phyloP scores from a whole-genome alignment of 2,329 filamentous ascomycete genomes.

The Aspergillus sp. region DNA sequence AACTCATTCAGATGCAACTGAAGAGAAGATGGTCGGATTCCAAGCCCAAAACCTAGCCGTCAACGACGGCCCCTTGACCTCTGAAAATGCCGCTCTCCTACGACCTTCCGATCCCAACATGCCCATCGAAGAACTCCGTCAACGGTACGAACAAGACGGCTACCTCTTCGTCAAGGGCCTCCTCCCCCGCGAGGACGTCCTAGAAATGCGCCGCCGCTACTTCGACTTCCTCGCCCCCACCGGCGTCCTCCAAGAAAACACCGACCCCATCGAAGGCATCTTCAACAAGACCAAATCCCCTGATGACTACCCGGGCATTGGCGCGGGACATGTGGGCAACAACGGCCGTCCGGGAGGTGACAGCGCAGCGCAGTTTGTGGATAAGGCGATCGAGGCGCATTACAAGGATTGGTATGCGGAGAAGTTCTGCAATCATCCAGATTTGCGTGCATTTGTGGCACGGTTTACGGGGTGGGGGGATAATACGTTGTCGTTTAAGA shows the following conservation, averaged over 20 bases:
- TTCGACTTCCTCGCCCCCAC: conserved; percentile 50
- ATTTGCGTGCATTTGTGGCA: conserved; percentile 44
- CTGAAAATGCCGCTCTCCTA: conserved; percentile 39
- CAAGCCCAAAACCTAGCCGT: conserved; percentile 29
- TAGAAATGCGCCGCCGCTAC: conserved; percentile 47
- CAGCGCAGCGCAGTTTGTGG: conserved; percentile 40
- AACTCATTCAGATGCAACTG: background rate
- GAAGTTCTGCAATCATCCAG: conserved; percentile 49
- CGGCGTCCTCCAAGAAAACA: conserved; percentile 50
- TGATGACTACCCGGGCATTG: conserved; percentile 47
- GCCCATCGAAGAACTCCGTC: conserved; percentile 44
- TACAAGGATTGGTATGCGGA: conserved; percentile 48
- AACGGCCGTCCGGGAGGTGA: conserved; percentile 43
- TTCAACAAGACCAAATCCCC: conserved; percentile 42
- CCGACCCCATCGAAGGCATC: conserved; percentile 47
- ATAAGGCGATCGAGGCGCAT: conserved; percentile 50
- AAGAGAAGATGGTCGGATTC: conserved; percentile 15
- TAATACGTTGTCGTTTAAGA: conserved; percentile 39
- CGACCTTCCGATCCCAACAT: conserved; percentile 38
- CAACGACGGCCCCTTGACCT: conserved; percentile 42
- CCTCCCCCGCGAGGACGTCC: conserved; percentile 48
- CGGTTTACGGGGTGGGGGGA: conserved; percentile 50
- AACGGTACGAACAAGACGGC: conserved; percentile 44
- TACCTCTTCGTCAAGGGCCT: conserved; percentile 52
- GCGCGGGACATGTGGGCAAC: conserved; percentile 42